Conservation (phyloP, 2,329 filamentous ascomycete genomes). For the Fonsecaea multimorphosa region DNA sequence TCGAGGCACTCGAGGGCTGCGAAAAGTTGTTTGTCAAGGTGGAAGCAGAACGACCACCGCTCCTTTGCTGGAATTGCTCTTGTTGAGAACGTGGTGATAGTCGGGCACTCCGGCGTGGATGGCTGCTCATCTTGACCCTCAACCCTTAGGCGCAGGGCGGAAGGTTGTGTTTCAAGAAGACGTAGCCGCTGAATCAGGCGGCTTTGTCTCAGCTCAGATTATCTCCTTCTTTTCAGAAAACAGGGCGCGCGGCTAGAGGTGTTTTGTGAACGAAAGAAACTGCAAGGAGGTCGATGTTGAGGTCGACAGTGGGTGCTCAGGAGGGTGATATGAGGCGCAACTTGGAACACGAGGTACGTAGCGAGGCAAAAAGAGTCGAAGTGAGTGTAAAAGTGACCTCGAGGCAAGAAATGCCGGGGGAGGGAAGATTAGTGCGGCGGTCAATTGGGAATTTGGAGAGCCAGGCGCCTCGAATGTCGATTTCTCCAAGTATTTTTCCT, state of each 20-base stretch:
- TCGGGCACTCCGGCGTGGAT: conserved; percentile 37
- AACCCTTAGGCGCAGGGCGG: conserved; percentile 6
- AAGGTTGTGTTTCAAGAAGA: conserved; percentile 19
- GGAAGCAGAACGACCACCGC: conserved; percentile 25
- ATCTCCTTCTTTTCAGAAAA: conserved; percentile 10
- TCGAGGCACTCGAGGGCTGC: conserved; percentile 38
- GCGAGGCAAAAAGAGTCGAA: conserved; percentile 2
- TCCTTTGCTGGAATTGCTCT: conserved; percentile 30
- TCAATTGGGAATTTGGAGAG: conserved; percentile 18
- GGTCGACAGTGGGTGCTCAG: not conserved
- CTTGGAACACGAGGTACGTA: conserved; percentile 16
- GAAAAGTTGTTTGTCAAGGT: conserved; percentile 32
- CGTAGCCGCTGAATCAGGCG: conserved; percentile 34
- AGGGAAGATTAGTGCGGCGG: conserved; percentile 8
- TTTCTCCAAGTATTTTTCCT: conserved; percentile 19
- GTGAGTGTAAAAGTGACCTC: conserved; percentile 18
- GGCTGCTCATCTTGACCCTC: conserved; percentile 34
- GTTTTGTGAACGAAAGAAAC: not conserved
- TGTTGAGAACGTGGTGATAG: conserved; percentile 34
- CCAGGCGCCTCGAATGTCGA: conserved; percentile 6
- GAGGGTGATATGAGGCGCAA: conserved; percentile 1
- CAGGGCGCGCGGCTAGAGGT: conserved; percentile 20
- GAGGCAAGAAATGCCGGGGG: conserved; percentile 26
- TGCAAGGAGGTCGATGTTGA: conserved; percentile 1
- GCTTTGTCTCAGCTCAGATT: conserved; percentile 23